Percentiles rank a stretch among this genome's conserved stretches.
Conservation (phyloP, 1,284 basidiomycete species). For the Anthracocystis panici-leucophaei region DNA sequence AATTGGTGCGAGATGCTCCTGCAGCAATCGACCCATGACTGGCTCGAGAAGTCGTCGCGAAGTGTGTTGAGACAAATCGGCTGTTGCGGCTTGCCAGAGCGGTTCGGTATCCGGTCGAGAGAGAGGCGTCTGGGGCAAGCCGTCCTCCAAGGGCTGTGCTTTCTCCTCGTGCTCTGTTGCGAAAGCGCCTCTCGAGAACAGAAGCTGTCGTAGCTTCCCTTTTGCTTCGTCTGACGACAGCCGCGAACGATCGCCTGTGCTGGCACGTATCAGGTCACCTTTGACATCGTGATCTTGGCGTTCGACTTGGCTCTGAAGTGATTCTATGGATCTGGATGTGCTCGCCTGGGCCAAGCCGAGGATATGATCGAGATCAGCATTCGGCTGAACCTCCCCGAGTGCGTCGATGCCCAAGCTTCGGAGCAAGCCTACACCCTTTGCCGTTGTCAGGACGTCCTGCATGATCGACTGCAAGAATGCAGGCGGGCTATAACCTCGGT, state of each 20-base stretch:
- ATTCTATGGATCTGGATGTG: background rate
- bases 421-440: slow-evolving; percentile 49
- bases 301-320: background rate
- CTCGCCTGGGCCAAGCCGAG: slow-evolving; percentile 10
- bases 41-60: slow-evolving; percentile 39
- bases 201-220: slow-evolving; percentile 16
- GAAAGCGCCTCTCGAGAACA: slow-evolving; percentile 11
- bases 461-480: slow-evolving; percentile 41
- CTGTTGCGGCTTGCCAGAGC: slow-evolving; percentile 4
- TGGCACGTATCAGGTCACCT: background rate
- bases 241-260: background rate
- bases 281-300: background rate
- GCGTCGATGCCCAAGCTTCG: slow-evolving; percentile 50
- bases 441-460: slow-evolving; percentile 35
- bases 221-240: slow-evolving; percentile 4
- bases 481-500: slow-evolving; percentile 30
- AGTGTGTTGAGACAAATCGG: background rate
- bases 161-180: background rate
- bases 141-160: background rate
- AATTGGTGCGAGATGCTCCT: slow-evolving; percentile 41
- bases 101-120: slow-evolving; percentile 26
- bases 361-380: slow-evolving; percentile 19
- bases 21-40: slow-evolving; percentile 26
- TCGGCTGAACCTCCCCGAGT: slow-evolving; percentile 34
- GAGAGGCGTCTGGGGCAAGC: slow-evolving; percentile 20